Evolutionary conservation across 805 yeast genomes (phyloP), one percentile per base, ranked within the genome.

Genomic region (Candida montana): DNA sequence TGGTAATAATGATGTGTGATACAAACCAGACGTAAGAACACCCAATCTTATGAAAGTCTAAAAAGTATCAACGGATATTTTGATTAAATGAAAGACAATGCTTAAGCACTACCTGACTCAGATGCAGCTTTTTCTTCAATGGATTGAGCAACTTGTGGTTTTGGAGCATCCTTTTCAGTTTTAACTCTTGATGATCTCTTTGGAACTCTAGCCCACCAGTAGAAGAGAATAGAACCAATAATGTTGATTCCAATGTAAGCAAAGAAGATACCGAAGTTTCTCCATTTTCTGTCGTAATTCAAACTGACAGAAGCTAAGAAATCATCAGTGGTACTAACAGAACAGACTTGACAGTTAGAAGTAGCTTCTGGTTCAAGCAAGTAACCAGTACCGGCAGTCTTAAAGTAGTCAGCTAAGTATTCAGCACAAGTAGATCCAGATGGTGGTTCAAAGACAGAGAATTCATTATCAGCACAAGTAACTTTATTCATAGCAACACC

Each of bases 191-290:
- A 58, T 24, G 59, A 48, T 69, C 75, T 49, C 72, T 82, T 82
- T 40, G 91, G 91, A 45, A 83, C 90, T 71, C 91, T 76, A 7
- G 79, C 81, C 18, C 37, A n/a, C 42, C 83, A 79, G 68, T 81
- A 71, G 45, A 69, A 53, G 51, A 66, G 71, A 1, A 61, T 39
- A 12, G 82, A 67, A 45, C 67, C 68, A 39, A 46, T 35, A 21
- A 66, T 48, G 45, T 71, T 67, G 54, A 70, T 63, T 17, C 51
- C 37, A 38, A 70, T 65, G 52, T 61, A 70, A n/a, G 58, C 68
- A 63, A 67, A 63, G 56, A 74, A 63, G 48, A 79, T 67, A 50
- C 84, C 85, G 48, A 68, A 70, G 57, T 79, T 75, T 69, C 85
- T 75, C 84, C 85, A 79, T 65, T 80, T 75, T 50, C 74, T 64